Conservation (phyloP, 768 basidiomycete genomes). For the Podaxis sp. region DNA sequence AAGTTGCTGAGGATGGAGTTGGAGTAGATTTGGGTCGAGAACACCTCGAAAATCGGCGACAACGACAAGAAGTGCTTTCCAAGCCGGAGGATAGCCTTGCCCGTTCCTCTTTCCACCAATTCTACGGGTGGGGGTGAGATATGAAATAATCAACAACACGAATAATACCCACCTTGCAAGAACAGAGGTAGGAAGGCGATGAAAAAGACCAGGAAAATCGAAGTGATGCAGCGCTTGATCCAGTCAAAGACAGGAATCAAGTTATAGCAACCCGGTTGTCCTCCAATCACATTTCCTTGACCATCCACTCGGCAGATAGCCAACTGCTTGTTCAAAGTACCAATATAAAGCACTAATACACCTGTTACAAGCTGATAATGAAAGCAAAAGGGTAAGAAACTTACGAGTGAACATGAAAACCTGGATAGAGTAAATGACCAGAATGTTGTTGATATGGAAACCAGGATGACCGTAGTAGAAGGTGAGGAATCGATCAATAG, state of each 20-base stretch:
- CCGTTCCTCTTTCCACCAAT: conserved; percentile 94
- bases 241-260: conserved; percentile 96
- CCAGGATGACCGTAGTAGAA: conserved; percentile 99
- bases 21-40: conserved; percentile 97
- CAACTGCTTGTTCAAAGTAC: conserved; percentile 93
- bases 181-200: conserved; percentile 96
- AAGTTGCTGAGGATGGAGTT: conserved; percentile 96
- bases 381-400: conserved; percentile 31
- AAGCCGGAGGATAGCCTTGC: conserved; percentile 90
- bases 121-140: conserved; percentile 47
- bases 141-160: background rate
- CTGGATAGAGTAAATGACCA: conserved; percentile 98
- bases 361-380: conserved; percentile 6
- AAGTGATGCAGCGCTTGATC: conserved; percentile 95
- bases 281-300: conserved; percentile 72
- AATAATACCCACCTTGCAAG: conserved; percentile 72
- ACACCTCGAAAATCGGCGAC: conserved; percentile 98
- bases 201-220: conserved; percentile 99
- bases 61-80: conserved; percentile 96
- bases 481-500: conserved; percentile 97
- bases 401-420: conserved; percentile 93
- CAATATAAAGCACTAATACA: conserved; percentile 80
- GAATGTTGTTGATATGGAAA: conserved; percentile 99
- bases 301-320: conserved; percentile 86
- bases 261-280: conserved; percentile 94